Conservation (phyloP, 768 basidiomycete species). For the Trichaptum fuscoviolaceum region DNA sequence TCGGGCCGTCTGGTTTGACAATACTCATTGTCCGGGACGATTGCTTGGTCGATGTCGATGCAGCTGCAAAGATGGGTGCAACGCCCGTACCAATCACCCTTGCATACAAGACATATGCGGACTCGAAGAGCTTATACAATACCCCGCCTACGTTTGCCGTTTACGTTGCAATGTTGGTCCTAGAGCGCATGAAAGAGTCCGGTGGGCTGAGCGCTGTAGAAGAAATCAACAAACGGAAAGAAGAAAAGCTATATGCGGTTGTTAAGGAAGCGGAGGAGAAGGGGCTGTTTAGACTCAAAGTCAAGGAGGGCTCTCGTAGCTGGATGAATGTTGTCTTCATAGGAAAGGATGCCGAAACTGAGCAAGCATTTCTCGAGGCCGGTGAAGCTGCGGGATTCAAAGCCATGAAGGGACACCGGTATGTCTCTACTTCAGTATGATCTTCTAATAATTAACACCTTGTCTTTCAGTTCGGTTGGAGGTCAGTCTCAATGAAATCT, state of each 20-base stretch:
- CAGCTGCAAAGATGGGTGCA: conserved; percentile 67
- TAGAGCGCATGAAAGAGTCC: conserved; percentile 58
- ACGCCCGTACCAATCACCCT: conserved; percentile 71
- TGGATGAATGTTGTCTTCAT: conserved; percentile 96
- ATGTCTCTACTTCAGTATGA: conserved; percentile 24
- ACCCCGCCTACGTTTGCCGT: conserved; percentile 90
- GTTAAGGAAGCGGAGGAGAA: conserved; percentile 64
- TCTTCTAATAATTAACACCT: background rate
- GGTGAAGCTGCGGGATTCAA: conserved; percentile 78
- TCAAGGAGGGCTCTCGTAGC: conserved; percentile 71
- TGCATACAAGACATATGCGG: conserved; percentile 78
- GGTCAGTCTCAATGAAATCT: conserved; percentile 24
- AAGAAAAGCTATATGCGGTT: conserved; percentile 67
- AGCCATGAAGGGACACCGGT: conserved; percentile 91
- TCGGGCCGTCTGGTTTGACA: conserved; percentile 91
- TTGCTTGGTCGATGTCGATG: conserved; percentile 86
- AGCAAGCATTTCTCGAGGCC: conserved; percentile 73
- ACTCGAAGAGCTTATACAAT: conserved; percentile 78
- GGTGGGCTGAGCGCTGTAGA: conserved; percentile 68
- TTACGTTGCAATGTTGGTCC: conserved; percentile 84
- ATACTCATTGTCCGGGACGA: conserved; percentile 94
- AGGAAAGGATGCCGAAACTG: conserved; percentile 51
- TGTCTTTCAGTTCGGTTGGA: conserved; percentile 45
- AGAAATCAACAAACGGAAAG: conserved; percentile 64
- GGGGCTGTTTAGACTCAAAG: conserved; percentile 68